A percentile compares a stretch with the other conserved stretches of the same genome.
Evolutionary conservation across 169 alveolate genomes (phyloP).

Genomic region (Cryptosporidium tyzzeri): DNA sequence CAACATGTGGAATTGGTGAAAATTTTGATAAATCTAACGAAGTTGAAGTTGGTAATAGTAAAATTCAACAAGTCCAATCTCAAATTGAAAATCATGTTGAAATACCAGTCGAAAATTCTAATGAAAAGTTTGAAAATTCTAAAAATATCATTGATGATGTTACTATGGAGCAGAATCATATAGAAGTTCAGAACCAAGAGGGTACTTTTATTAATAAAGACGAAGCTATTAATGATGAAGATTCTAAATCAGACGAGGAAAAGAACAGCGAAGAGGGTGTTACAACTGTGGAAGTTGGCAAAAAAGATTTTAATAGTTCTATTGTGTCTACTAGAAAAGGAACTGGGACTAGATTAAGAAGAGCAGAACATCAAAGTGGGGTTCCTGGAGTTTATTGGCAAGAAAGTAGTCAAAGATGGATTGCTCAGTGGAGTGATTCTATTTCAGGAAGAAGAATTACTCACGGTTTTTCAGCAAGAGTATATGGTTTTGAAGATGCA

Average conservation of each 20-base stretch:
- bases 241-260: background rate
- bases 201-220: background rate
- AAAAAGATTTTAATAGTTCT: background rate
- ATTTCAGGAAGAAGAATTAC: constrained; percentile 75
- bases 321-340: constrained; percentile 13
- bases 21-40: background rate
- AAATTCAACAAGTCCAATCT: background rate
- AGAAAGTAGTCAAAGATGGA: constrained; percentile 75
- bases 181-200: background rate
- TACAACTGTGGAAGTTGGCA: background rate
- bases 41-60: background rate
- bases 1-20: constrained; percentile 62
- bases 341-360: constrained; percentile 35
- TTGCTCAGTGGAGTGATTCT: constrained; percentile 76
- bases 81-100: background rate
- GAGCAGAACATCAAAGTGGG: constrained; percentile 74
- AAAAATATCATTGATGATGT: background rate
- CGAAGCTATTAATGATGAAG: constrained; percentile 3
- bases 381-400: constrained; percentile 77
- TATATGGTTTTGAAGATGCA: constrained; percentile 73
- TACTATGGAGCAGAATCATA: background rate
- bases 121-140: background rate
- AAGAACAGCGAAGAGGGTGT: background rate
- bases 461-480: constrained; percentile 75
- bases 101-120: background rate